Percentiles rank a stretch among this genome's conserved stretches.
phyloP scores from a whole-genome alignment of 2,329 filamentous ascomycete genomes.

The Meredithiella fracta region DNA sequence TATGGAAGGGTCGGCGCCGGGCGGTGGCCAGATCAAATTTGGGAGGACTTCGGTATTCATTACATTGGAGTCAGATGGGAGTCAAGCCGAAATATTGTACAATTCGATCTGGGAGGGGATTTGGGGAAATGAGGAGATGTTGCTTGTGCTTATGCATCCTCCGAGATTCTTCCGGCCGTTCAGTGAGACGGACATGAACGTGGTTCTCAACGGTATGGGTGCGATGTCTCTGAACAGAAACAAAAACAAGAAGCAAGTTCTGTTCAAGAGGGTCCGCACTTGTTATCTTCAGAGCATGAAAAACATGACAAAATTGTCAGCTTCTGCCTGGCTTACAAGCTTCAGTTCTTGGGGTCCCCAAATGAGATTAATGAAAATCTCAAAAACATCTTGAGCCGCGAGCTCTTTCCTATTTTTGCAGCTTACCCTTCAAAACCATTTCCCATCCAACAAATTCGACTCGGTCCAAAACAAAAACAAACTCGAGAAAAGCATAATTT shows the following conservation, averaged over 20 bases:
- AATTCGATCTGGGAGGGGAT: conserved; percentile 32
- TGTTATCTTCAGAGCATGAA: background rate
- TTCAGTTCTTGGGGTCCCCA: background rate
- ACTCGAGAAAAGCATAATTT: conserved; percentile 18
- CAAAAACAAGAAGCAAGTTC: background rate
- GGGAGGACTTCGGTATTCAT: conserved; percentile 27
- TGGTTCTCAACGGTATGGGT: background rate
- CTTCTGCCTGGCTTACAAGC: conserved; percentile 10
- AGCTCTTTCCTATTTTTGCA: conserved; percentile 4
- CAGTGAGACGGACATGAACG: conserved; percentile 1
- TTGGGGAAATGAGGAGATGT: conserved; percentile 24
- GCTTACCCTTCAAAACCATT: conserved; percentile 6
- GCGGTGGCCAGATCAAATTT: conserved; percentile 26
- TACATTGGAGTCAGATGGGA: conserved; percentile 17
- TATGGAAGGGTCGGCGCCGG: conserved; percentile 25
- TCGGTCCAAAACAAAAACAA: conserved; percentile 15
- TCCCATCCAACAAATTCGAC: background rate
- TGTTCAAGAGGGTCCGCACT: conserved; percentile 2
- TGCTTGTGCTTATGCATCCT: conserved; percentile 34
- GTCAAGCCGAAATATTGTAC: conserved; percentile 32
- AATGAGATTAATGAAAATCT: background rate
- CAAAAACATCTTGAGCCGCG: background rate
- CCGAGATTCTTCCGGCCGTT: conserved; percentile 31
- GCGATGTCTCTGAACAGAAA: background rate
- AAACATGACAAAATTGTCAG: conserved; percentile 6